A percentile compares a stretch with the other conserved stretches of the same genome.
These are phyloP conservation scores for Kodamaea jinghongensis DNA, from an alignment of 805 yeast genomes.

Conservation along the genomic window DNA sequence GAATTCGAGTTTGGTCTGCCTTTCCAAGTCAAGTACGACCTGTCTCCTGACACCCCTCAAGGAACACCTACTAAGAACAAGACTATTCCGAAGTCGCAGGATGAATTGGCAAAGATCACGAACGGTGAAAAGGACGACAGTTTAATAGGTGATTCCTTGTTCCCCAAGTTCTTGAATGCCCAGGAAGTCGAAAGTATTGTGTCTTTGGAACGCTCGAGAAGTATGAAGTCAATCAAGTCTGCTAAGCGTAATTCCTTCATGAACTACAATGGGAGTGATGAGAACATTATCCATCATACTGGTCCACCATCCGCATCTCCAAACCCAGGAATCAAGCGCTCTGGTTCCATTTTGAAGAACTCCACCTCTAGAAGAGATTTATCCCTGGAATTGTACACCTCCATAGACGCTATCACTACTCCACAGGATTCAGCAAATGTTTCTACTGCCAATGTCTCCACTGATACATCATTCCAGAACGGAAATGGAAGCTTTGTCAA, in stretches of 20 bases:
- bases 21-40: slow-evolving; percentile 21
- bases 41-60: slow-evolving; percentile 6
- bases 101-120: slow-evolving; percentile 2
- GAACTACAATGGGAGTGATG: slow-evolving; percentile 41
- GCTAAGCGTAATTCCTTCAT: slow-evolving; percentile 36
- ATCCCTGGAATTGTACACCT: slow-evolving; percentile 12
- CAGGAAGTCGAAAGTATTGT: slow-evolving; percentile 75
- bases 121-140: slow-evolving; percentile 16
- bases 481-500: slow-evolving; percentile 1
- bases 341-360: slow-evolving; percentile 40
- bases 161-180: slow-evolving; percentile 65
- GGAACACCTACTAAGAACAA: slow-evolving; percentile 4
- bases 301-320: slow-evolving; percentile 16
- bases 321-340: slow-evolving; percentile 25
- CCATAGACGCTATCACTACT: slow-evolving; percentile 10
- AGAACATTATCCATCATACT: slow-evolving; percentile 31
- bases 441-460: neutral
- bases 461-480: slow-evolving; percentile 3
- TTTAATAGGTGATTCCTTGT: slow-evolving; percentile 51
- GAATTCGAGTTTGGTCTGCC: slow-evolving; percentile 33
- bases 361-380: slow-evolving; percentile 23
- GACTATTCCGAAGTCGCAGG: neutral
- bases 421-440: neutral
- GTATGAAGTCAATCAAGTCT: slow-evolving; percentile 51
- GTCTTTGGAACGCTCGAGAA: slow-evolving; percentile 62